Evolutionary conservation across 1,139 yeast species (phyloP).

Genomic region (Candida sanyaensis): DNA sequence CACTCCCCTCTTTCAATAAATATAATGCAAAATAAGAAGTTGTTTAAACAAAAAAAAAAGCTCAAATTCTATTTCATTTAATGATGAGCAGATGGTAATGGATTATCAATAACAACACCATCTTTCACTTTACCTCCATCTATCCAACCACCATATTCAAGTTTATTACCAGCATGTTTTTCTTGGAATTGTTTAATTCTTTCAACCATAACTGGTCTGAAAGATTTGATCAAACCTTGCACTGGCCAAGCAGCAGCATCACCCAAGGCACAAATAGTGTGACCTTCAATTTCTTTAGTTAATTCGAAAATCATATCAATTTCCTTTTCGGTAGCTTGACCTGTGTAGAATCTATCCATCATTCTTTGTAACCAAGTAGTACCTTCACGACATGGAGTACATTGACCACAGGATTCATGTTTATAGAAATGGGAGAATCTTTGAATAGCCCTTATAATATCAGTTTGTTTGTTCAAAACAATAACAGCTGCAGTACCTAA

Average conservation of each 20-base stretch:
- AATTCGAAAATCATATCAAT: constrained; percentile 82
- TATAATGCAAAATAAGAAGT: not conserved
- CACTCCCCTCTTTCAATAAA: not conserved
- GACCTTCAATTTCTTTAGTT: constrained; percentile 85
- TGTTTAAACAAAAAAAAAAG: not conserved
- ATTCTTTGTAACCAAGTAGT: constrained; percentile 81
- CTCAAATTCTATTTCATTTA: not conserved
- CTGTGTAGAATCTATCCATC: constrained; percentile 78
- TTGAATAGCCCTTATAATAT: constrained; percentile 81
- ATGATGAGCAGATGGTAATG: constrained; percentile 47
- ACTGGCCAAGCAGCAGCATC: constrained; percentile 95
- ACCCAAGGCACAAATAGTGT: constrained; percentile 87
- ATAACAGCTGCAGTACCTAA: constrained; percentile 91
- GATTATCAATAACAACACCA: constrained; percentile 68
- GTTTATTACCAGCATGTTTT: constrained; percentile 31
- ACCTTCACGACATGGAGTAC: constrained; percentile 95
- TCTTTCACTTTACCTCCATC: constrained; percentile 59
- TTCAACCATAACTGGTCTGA: constrained; percentile 78
- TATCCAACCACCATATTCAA: constrained; percentile 79
- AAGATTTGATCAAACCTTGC: constrained; percentile 81
- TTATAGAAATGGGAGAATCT: constrained; percentile 80
- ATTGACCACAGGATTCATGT: constrained; percentile 92
- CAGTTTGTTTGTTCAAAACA: constrained; percentile 85
- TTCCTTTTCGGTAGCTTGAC: constrained; percentile 78
- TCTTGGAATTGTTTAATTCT: constrained; percentile 58